Evolutionary conservation across 306 rosid species (phyloP), one percentile per base, ranked within the genome.

Genomic region (Ormosia semicastrata): DNA sequence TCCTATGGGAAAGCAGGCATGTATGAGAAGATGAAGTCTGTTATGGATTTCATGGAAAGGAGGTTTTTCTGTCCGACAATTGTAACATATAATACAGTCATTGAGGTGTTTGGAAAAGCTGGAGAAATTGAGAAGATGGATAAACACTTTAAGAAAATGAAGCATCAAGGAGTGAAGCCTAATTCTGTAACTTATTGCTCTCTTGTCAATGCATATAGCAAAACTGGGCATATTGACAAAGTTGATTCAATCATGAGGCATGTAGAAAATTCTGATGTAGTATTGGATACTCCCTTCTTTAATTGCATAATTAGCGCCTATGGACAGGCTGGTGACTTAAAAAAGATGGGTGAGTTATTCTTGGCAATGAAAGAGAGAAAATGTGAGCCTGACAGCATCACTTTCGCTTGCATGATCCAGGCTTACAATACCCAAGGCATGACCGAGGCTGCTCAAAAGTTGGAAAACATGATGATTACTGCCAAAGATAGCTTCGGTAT

Each of bases 131-230:
- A 81, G 53, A 80, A 76, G 90, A 93, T 95, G 98, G 94, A 89
- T 59, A 73, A 66, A 34, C 86, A 81, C 81, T 95, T 90, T 71
- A 81, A 81, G 75, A 89, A 82, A 58, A 90, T 95, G 97, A 95
- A 95, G 90, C 90, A 88, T 79, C 84, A 76, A 69, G 98, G 98
- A 66, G 63, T 95, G 80, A 95, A 95, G 92, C 98, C 98, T 34
- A 93, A 89, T 81, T 87, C 93, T 65, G 77, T 90, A 69, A 91
- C 98, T 46, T 93, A 85, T 66, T 93, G 97, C 82, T 95, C 98
- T 49, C 91, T 95, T 60, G 89, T 93, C 71, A 88, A 82, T 86
- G 95, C 98, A 17, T 95, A 89, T 82, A 82, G 94, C 80, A 90
- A 88, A 84, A 88, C 89, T 75, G 90, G 91, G 78, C 54, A 41